A percentile compares a stretch with the other conserved stretches of the same genome.
Conservation (phyloP, 1,284 basidiomycete genomes). For the Apiotrichum gracile region DNA sequence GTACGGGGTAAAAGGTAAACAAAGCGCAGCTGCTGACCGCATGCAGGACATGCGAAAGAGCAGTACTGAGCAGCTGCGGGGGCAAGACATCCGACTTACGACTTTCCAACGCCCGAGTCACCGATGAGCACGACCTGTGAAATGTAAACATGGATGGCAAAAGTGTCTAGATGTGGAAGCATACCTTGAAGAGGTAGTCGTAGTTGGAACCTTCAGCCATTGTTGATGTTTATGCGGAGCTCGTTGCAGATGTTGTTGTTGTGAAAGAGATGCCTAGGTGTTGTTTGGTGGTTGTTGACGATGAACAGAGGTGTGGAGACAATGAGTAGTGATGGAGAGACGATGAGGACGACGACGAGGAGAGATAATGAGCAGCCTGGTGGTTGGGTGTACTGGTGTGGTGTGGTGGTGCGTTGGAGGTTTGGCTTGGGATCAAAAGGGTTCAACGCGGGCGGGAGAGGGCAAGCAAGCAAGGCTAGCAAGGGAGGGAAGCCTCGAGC, state of each 20-base stretch:
- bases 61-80: too few species aligned
- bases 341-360: too few species aligned
- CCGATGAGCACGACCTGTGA: constrained; percentile 90
- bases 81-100: constrained; percentile 44
- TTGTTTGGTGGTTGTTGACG: neutral
- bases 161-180: constrained; percentile 15
- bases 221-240: constrained; percentile 1
- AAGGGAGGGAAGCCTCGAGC: too few species aligned
- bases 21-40: too few species aligned
- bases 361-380: too few species aligned
- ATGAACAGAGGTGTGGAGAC: neutral
- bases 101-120: constrained; percentile 98
- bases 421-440: too few species aligned
- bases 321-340: too few species aligned
- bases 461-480: too few species aligned
- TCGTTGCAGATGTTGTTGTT: neutral
- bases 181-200: constrained; percentile 92
- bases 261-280: neutral
- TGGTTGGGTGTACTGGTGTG: neutral
- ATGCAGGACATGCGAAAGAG: too few species aligned
- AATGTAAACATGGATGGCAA: neutral
- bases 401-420: neutral
- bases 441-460: too few species aligned
- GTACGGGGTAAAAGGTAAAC: neutral
- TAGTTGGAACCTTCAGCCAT: constrained; percentile 90